Evolutionary conservation across 2,329 filamentous ascomycete species (phyloP), one percentile per base, ranked within the genome.

Genomic region (Setomelanomma holmii): DNA sequence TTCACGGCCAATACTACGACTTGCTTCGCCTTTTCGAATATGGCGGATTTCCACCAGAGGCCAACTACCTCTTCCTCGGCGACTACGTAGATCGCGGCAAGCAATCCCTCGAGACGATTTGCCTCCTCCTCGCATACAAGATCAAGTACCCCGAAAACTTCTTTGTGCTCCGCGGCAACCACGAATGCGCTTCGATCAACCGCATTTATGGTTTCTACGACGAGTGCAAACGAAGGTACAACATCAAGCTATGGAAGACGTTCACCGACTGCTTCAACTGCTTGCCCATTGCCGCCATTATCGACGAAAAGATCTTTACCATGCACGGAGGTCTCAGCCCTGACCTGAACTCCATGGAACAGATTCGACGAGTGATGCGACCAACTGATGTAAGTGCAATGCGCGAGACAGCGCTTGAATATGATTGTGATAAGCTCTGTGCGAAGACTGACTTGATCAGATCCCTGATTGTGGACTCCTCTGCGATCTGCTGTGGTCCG

Each of bases 111-210:
- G 95, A 99, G 83, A 98, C 95, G 64, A 98, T 99, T 79, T 96
- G 92, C 81, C 84, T 99, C 60, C 85, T 99, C 51, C 86, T 99
- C 45, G 92, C 92, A 58, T 99, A 98, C 86, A 99, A 99, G 86
- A 96, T 99, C 86, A 98, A 98, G 82, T 98, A 96, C 76, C 95
- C 95, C 42, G 95, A 99, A 81, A 99, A 99, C 83, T 98, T 99
- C 82, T 99, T 99, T 83, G 90, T 99, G 64, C 86, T 99, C 53
- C 91, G 95, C 66, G 95, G 95, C 60, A 99, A 99, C 83, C 95
- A 99, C 83, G 95, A 99, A 79, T 98, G 95, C 80, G 95, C 95
- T 53, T 96, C 91, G 46, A 96, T 99, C 83, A 99, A 96, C 82
- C 91, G 95, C 74, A 96, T 98, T 78, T 99, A 99, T 77, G 95